These are phyloP conservation scores for Scleromitrula shiraiana DNA, from an alignment of 2,329 filamentous ascomycete genomes.

Conservation along the genomic window DNA sequence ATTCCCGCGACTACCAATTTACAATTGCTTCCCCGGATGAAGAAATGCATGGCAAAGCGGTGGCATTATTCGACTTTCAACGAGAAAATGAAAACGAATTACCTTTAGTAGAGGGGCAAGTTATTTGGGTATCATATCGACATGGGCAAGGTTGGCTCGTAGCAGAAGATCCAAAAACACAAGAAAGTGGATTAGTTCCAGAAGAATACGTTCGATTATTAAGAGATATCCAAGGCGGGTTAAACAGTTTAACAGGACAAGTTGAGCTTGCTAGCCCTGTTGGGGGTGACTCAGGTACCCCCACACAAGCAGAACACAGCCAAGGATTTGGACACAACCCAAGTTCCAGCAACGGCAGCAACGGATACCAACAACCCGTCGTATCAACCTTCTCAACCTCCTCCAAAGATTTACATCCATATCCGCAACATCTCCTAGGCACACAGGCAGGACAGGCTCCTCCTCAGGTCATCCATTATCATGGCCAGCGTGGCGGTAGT, in stretches of 20 bases:
- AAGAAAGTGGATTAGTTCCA: slow-evolving; percentile 87
- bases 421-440: slow-evolving; percentile 57
- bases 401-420: slow-evolving; percentile 60
- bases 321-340: slow-evolving; percentile 40
- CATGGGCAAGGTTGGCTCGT: slow-evolving; percentile 97
- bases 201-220: slow-evolving; percentile 93
- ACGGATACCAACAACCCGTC: slow-evolving; percentile 61
- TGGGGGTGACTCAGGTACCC: slow-evolving; percentile 51
- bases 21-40: slow-evolving; percentile 93
- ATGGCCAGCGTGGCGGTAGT: slow-evolving; percentile 59
- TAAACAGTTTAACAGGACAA: slow-evolving; percentile 62
- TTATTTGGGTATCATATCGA: slow-evolving; percentile 92
- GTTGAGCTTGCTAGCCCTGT: slow-evolving; percentile 38
- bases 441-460: slow-evolving; percentile 54
- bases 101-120: slow-evolving; percentile 84
- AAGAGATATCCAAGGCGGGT: slow-evolving; percentile 85
- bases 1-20: slow-evolving; percentile 88
- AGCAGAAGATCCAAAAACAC: slow-evolving; percentile 89
- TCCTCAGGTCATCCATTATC: slow-evolving; percentile 60
- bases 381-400: slow-evolving; percentile 64
- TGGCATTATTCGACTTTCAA: slow-evolving; percentile 91
- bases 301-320: slow-evolving; percentile 53
- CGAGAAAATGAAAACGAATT: slow-evolving; percentile 96
- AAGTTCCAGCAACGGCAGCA: slow-evolving; percentile 36
- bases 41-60: slow-evolving; percentile 94